Evolutionary conservation across 495 filamentous ascomycete genomes (phyloP), one percentile per base, ranked within the genome.

Genomic region (Parmelia sp.): DNA sequence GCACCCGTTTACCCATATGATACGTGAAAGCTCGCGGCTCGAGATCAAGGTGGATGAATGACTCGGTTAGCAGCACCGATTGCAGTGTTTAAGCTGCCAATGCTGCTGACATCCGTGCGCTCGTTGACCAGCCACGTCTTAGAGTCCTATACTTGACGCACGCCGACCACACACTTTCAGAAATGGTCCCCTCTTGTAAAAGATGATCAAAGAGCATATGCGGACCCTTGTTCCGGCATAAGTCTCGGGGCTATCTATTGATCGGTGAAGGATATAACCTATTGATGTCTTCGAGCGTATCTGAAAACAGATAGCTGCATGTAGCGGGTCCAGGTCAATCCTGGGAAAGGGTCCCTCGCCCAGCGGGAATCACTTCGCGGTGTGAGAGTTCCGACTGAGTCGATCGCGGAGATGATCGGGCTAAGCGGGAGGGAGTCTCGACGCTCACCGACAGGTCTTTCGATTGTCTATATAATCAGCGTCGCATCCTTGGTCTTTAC

Each of bases 31-130:
- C 36, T 60, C 29, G 23, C 33, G 31, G 44, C 58, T 45, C 25
- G 11, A 44, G 39, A 45, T 31, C 57, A 40, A 31, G 36, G 19
- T 44, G 25, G 15, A 8, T 19, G 27, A 42, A 8, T 44, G 57
- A 27, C 40, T 29, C 11, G 3, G 15, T 31, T 33, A 44, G 19
- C 23, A 29, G 37, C 35, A 9, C n/a, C 45, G 25, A 17, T 45
- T 33, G 25, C 19, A 19, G 39, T 8, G 19, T 49, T 61, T 19
- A 27, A 15, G 15, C 11, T 42, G 39, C 25, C 23, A 60, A 8
- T 60, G 2, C 40, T 60, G 59, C 59, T 36, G 47, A 4, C 37
- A 49, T 14, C 59, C 59, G 42, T 35, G 44, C 29, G 59, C 31
- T 51, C 33, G 25, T 61, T 61, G 21, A 61, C 59, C 59, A 2